phyloP scores from a whole-genome alignment of 75 land plant species.

The Cupressus sempervirens region DNA sequence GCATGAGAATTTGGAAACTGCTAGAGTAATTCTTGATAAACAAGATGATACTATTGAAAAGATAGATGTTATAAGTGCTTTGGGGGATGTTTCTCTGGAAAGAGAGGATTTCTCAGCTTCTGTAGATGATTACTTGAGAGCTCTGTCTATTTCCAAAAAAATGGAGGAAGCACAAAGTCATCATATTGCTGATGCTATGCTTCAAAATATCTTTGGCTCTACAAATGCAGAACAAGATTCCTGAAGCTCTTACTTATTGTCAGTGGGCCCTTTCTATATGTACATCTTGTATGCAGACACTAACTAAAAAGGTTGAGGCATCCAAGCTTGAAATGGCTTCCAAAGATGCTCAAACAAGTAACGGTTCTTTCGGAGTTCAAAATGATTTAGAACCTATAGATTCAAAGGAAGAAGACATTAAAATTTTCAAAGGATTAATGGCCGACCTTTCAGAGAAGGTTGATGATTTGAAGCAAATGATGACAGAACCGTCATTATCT shows the following conservation, averaged over 20 bases:
- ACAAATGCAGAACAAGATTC: slow-evolving; percentile 62
- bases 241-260: slow-evolving; percentile 81
- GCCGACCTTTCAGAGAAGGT: slow-evolving; percentile 84
- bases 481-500: slow-evolving; percentile 51
- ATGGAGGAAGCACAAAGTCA: slow-evolving; percentile 81
- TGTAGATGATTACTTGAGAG: slow-evolving; percentile 70
- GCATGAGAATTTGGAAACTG: slow-evolving; percentile 77
- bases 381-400: slow-evolving; percentile 14
- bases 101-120: slow-evolving; percentile 96
- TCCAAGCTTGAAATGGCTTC: slow-evolving; percentile 12
- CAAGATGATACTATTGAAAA: slow-evolving; percentile 5
- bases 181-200: slow-evolving; percentile 68
- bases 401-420: slow-evolving; percentile 56
- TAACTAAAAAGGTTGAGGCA: slow-evolving; percentile 40
- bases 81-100: slow-evolving; percentile 88
- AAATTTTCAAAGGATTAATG: slow-evolving; percentile 51
- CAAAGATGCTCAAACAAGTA: slow-evolving; percentile 17
- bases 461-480: slow-evolving; percentile 73
- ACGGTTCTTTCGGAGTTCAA: slow-evolving; percentile 9
- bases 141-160: slow-evolving; percentile 65
- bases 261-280: slow-evolving; percentile 73
- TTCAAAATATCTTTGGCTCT: slow-evolving; percentile 82
- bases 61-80: slow-evolving; percentile 48
- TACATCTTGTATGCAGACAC: slow-evolving; percentile 62
- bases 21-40: slow-evolving; percentile 67